Evolutionary conservation across 2,329 filamentous ascomycete species (phyloP), one percentile per base, ranked within the genome.

Genomic region (Xenoacremonium recifei): DNA sequence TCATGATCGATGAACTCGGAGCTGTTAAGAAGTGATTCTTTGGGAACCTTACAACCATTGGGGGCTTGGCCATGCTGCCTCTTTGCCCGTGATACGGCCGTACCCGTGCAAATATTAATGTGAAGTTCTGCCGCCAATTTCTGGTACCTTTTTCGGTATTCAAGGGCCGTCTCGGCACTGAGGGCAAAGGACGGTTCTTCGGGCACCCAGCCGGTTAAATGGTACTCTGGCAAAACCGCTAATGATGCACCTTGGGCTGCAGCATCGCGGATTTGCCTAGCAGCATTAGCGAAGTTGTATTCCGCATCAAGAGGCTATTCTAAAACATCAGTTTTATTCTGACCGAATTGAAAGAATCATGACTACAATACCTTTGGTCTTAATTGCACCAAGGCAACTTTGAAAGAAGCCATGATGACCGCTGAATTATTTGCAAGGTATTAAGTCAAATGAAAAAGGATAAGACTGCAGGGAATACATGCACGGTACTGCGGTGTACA

Each of bases 41-140:
- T 63, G 18, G 75, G 74, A 9, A 77, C 73, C 54, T 85, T 80
- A 38, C 92, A 79, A 41, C 10, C 49, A 35, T 2, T n/a, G n/a
- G n/a, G n/a, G n/a, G n/a, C n/a, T n/a, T n/a, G n/a, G n/a, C n/a
- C n/a, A n/a, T n/a, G n/a, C n/a, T n/a, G n/a, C n/a, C n/a, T n/a
- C n/a, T n/a, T n/a, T n/a, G n/a, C n/a, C n/a, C n/a, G n/a, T n/a
- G 40, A 47, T 18, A 92, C 78, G 37, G 96, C 87, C 0, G 89
- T 95, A 1, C 90, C 90, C 0, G 90, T 88, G 0, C 84, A 80
- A 44, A 87, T 84, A 63, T 74, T 76, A 56, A 86, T 87, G 46
- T 74, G 68, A 36, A 80, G 77, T 49, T 87, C 80, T 37, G 73
- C 76, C 2, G 87, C 87, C 3, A 90, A 67, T 1, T 69, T 66